Evolutionary conservation across 2,329 filamentous ascomycete genomes (phyloP).

Genomic region (Onygenales sp.): DNA sequence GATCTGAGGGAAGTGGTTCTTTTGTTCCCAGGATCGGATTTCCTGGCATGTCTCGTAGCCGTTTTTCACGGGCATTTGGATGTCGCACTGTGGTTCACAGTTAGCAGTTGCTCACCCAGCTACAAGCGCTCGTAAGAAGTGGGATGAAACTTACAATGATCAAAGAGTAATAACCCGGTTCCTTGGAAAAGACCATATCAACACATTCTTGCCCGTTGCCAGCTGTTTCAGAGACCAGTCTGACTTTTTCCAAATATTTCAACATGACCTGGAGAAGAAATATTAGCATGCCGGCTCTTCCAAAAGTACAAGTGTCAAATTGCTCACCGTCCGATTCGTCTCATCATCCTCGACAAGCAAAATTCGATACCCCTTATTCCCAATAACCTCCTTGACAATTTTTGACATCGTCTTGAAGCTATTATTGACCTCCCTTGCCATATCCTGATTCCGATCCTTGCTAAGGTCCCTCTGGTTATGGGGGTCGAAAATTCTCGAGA

Average conservation of each 20-base stretch:
- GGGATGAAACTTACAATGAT: slow-evolving; percentile 32
- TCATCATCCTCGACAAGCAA: slow-evolving; percentile 41
- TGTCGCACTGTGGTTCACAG: slow-evolving; percentile 31
- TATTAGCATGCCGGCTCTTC: slow-evolving; percentile 11
- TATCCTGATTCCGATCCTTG: slow-evolving; percentile 40
- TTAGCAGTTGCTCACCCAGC: background rate
- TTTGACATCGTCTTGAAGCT: slow-evolving; percentile 41
- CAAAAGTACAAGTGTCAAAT: background rate
- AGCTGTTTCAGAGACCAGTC: slow-evolving; percentile 36
- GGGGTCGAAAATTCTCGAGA: slow-evolving; percentile 40
- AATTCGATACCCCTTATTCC: slow-evolving; percentile 37
- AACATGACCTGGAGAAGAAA: slow-evolving; percentile 32
- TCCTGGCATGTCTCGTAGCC: slow-evolving; percentile 40
- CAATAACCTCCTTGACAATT: slow-evolving; percentile 39
- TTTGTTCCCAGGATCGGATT: slow-evolving; percentile 37
- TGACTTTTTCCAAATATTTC: slow-evolving; percentile 40
- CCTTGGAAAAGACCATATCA: slow-evolving; percentile 38
- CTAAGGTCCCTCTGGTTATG: slow-evolving; percentile 37
- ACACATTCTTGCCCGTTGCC: slow-evolving; percentile 39
- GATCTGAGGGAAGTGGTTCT: slow-evolving; percentile 36
- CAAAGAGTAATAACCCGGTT: slow-evolving; percentile 39
- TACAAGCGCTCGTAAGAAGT: background rate
- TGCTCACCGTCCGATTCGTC: slow-evolving; percentile 38
- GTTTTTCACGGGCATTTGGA: slow-evolving; percentile 42
- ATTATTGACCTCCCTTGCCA: slow-evolving; percentile 38